Base-by-base conservation (phyloP, 345 rosid species). In the Dovyalis caffra region DNA sequence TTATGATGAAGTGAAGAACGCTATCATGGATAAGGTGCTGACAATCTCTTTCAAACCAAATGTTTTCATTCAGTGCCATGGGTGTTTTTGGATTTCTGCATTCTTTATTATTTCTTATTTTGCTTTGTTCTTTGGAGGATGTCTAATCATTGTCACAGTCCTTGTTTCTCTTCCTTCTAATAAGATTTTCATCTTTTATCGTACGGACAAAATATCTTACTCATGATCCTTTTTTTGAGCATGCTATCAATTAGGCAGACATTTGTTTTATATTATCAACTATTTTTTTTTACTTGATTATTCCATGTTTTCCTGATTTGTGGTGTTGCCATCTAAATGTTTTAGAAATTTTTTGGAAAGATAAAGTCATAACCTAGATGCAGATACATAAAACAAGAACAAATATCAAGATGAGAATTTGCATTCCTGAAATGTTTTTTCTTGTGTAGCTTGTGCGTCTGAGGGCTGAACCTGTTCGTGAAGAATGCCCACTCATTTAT, bases 401-500 rank as follows among this genome's bases (percentile, higher is more conserved):
- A 21, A 56, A 51, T 16, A 28, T 37, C 16, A 18, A 43, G 4
- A 34, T 14, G 26, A 28, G 8, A 35, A 18, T 28, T 45, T 33
- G 37, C n/a, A 12, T 40, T 43, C 58, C 26, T 65, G 26, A 68
- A 65, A 51, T 51, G 31, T 66, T 75, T 60, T 74, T 68, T 34
- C 68, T 74, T 75, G 15, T 86, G 85, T 88, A 94, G 99, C 99
- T 95, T 77, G 75, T 79, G 81, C 87, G 75, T 56, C 79, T 95
- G 84, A 90, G 87, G 78, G 96, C 89, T 84, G 81, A 83, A 80
- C 98, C 99, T 31, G 63, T 87, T 66, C 93, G 91, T 74, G 97
- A 95, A 78, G 99, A 95, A 81, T 92, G 94, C 60, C 99, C 98
- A 73, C 99, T 92, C 34, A 91, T 95, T 85, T 95, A 92, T 83